Base-by-base conservation (phyloP, 768 basidiomycete genomes). In the Butyriboletus loyo region DNA sequence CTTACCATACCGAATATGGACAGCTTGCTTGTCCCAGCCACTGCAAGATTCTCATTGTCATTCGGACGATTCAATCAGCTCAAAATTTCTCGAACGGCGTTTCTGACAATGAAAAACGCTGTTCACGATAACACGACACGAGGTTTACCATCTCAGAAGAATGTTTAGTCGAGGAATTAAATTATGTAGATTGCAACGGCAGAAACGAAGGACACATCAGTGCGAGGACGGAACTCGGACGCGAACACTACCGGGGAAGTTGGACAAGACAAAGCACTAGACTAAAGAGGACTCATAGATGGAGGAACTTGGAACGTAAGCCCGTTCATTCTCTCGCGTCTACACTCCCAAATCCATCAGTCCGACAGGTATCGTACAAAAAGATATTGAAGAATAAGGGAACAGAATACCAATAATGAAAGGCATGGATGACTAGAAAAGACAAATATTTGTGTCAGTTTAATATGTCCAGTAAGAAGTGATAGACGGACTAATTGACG, bases 291-390 rank as follows among this genome's bases (percentile, higher is more conserved):
- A 27, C 30, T 21, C 21, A 13, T 31, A 40, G 21, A 31, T 22
- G 25, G 19, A 48, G 17, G 34, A 48, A 37, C 43, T 14, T 31
- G 15, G 11, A 15, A 5, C 5, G n/a, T 8, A 14, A 1, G 9
- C 6, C 34, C 25, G 15, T 19, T n/a, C 36, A 14, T 21, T 32
- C n/a, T 27, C 46, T 13, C n/a, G 34, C 17, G 17, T 11, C 24
- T n/a, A 21, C 36, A 15, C 21, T 8, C 25, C 25, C 11, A 35
- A 28, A 52, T 35, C 31, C 41, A 41, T 15, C 34, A 10, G 14
- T 22, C 5, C 30, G 35, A 36, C 35, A 47, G 8, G 27, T 49
- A 54, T 49, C 50, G 45, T 58, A 58, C 52, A 51, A 40, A 46
- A 25, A 0, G 15, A 45, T 31, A 8, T 32, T 19, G 17, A 17